phyloP scores from a whole-genome alignment of 2,329 filamentous ascomycete species.

The Knufia fluminis region DNA sequence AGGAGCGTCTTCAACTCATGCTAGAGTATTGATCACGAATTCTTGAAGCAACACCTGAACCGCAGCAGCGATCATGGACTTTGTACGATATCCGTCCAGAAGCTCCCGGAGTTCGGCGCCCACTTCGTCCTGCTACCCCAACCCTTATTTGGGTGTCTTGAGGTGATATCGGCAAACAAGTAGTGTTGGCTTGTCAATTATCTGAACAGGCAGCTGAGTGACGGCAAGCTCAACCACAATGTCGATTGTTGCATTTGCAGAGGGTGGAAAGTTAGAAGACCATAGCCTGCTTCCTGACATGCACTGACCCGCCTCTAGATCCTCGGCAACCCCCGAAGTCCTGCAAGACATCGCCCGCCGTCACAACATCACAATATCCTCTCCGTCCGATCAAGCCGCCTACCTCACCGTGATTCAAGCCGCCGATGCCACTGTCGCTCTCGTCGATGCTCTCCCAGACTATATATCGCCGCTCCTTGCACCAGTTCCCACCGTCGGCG shows the following conservation, averaged over 20 bases:
- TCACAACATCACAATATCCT: slow-evolving; percentile 17
- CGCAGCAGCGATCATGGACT: too few species aligned
- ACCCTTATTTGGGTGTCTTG: too few species aligned
- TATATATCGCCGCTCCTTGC: slow-evolving; percentile 30
- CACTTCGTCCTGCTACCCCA: too few species aligned
- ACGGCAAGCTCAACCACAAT: slow-evolving; percentile 8
- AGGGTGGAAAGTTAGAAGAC: slow-evolving; percentile 8
- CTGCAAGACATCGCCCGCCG: slow-evolving; percentile 18
- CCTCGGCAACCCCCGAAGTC: slow-evolving; percentile 9
- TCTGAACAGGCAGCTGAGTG: too few species aligned
- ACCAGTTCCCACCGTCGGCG: slow-evolving; percentile 22
- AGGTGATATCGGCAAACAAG: too few species aligned
- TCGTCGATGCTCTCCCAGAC: slow-evolving; percentile 28
- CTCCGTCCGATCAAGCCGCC: slow-evolving; percentile 17
- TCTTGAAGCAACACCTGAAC: too few species aligned
- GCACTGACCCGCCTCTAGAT: background rate
- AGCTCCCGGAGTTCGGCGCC: too few species aligned
- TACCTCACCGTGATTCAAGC: slow-evolving; percentile 26
- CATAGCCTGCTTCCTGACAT: slow-evolving; percentile 10
- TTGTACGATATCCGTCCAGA: too few species aligned
- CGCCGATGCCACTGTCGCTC: slow-evolving; percentile 21
- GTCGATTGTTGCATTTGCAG: slow-evolving; percentile 22
- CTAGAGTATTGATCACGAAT: too few species aligned
- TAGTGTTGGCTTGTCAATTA: too few species aligned
- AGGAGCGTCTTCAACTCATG: too few species aligned